A percentile compares a stretch with the other conserved stretches of the same genome.
These are phyloP conservation scores for Nicotiana sylvestris DNA, from an alignment of 257 asterid species.

Conservation along the genomic window DNA sequence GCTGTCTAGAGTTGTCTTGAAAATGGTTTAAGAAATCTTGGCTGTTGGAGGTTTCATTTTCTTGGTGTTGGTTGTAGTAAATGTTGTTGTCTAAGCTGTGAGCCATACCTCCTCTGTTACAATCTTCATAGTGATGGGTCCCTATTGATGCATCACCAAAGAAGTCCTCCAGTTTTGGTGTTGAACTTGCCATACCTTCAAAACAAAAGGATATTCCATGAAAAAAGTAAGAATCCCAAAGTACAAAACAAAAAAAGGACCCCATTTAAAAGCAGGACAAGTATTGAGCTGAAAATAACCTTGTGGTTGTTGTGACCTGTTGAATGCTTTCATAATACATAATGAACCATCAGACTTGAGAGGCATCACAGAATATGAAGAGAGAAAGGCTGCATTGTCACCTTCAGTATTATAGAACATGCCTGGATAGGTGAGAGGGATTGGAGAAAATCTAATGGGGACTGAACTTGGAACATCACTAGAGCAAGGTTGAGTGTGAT, in stretches of 20 bases:
- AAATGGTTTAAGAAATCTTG: slow-evolving; percentile 37
- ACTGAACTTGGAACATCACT: slow-evolving; percentile 31
- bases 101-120: slow-evolving; percentile 54
- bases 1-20: slow-evolving; percentile 36
- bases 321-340: slow-evolving; percentile 79
- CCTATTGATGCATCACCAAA: slow-evolving; percentile 71
- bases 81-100: slow-evolving; percentile 75
- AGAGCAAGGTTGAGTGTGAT: slow-evolving; percentile 36
- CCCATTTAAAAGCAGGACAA: neutral
- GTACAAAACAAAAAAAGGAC: neutral
- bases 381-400: slow-evolving; percentile 42
- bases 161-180: slow-evolving; percentile 86
- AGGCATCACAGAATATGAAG: slow-evolving; percentile 75
- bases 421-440: slow-evolving; percentile 34
- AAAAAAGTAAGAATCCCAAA: neutral
- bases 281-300: slow-evolving; percentile 26
- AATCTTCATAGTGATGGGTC: slow-evolving; percentile 53
- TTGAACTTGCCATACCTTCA: slow-evolving; percentile 44
- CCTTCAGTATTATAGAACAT: slow-evolving; percentile 56
- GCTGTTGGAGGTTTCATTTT: slow-evolving; percentile 29
- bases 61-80: slow-evolving; percentile 49
- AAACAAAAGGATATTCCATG: slow-evolving; percentile 9
- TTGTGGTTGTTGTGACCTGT: slow-evolving; percentile 63
- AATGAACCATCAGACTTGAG: slow-evolving; percentile 87
- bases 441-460: slow-evolving; percentile 32